Conservation (phyloP, 177 flowering plant species). For the Telopea speciosissima region DNA sequence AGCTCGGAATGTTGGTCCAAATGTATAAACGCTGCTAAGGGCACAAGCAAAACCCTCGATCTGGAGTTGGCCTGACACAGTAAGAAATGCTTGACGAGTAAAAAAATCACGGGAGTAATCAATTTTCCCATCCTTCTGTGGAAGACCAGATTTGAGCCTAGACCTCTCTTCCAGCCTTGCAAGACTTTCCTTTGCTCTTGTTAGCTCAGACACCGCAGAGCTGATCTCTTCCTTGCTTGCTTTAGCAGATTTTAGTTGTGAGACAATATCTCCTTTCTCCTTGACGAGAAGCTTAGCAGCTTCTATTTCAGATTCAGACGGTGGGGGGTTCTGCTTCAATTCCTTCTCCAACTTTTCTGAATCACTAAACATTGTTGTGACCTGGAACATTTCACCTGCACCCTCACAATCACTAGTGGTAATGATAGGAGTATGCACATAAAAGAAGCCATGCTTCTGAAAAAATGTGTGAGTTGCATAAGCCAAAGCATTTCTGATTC, state of each 20-base stretch:
- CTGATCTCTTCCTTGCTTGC: conserved; percentile 55
- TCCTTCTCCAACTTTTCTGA: conserved; percentile 83
- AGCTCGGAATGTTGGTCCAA: conserved; percentile 79
- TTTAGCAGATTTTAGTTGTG: conserved; percentile 57
- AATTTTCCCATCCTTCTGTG: conserved; percentile 79
- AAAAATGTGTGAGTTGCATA: conserved; percentile 89
- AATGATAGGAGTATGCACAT: conserved; percentile 86
- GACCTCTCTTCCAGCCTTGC: conserved; percentile 63
- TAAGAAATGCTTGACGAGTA: conserved; percentile 86
- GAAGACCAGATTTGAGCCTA: conserved; percentile 74
- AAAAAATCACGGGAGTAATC: conserved; percentile 83
- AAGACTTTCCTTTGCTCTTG: conserved; percentile 60
- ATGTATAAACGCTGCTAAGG: conserved; percentile 73
- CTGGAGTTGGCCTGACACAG: conserved; percentile 92
- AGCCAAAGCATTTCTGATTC: conserved; percentile 80
- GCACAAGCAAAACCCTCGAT: conserved; percentile 90
- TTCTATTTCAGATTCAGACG: conserved; percentile 64
- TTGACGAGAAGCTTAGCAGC: conserved; percentile 52
- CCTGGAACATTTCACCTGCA: conserved; percentile 90
- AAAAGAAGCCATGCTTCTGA: conserved; percentile 69
- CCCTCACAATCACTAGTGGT: conserved; percentile 99
- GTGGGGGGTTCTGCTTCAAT: conserved; percentile 68
- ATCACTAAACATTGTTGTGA: conserved; percentile 59
- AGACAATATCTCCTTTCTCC: conserved; percentile 67
- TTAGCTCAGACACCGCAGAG: conserved; percentile 61